These are phyloP conservation scores for Apiotrichum laibachii DNA, from an alignment of 1,284 basidiomycete genomes.

Conservation along the genomic window DNA sequence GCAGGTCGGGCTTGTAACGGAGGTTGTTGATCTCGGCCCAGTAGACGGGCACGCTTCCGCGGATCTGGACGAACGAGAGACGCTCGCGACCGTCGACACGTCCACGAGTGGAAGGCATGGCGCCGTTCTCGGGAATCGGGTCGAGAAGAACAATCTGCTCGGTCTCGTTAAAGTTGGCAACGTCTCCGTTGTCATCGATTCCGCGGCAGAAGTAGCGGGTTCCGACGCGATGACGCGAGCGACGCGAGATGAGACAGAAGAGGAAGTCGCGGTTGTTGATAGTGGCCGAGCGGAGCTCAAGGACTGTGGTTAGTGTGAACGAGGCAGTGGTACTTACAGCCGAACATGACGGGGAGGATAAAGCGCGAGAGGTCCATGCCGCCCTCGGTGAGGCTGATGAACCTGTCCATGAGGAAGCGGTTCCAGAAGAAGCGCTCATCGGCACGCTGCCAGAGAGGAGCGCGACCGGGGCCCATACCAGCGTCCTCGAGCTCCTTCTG, in stretches of 20 bases:
- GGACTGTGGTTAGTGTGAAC: conserved; percentile 59
- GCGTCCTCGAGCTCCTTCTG: conserved; percentile 64
- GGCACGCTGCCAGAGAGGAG: conserved; percentile 57
- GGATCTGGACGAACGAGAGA: conserved; percentile 85
- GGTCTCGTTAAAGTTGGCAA: conserved; percentile 89
- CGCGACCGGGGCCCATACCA: conserved; percentile 62
- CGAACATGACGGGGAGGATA: conserved; percentile 87
- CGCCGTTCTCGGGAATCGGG: conserved; percentile 52
- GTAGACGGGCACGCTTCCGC: conserved; percentile 90
- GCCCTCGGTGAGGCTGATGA: conserved; percentile 51
- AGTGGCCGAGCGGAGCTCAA: conserved; percentile 75
- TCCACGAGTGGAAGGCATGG: conserved; percentile 27
- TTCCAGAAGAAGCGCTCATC: conserved; percentile 99
- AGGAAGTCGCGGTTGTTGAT: conserved; percentile 79
- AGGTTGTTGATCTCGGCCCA: conserved; percentile 98
- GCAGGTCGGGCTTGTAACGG: conserved; percentile 93
- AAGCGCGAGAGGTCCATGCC: conserved; percentile 64
- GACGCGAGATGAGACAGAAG: conserved; percentile 84
- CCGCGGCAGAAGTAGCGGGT: conserved; percentile 97
- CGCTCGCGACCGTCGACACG: conserved; percentile 54
- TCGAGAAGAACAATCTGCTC: conserved; percentile 86
- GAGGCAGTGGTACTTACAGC: conserved; percentile 60
- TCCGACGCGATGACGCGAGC: conserved; percentile 89
- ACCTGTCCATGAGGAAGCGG: conserved; percentile 58
- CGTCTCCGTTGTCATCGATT: conserved; percentile 65